Conservation (phyloP, 139 green algal genomes). For the Asterochloris erici region DNA sequence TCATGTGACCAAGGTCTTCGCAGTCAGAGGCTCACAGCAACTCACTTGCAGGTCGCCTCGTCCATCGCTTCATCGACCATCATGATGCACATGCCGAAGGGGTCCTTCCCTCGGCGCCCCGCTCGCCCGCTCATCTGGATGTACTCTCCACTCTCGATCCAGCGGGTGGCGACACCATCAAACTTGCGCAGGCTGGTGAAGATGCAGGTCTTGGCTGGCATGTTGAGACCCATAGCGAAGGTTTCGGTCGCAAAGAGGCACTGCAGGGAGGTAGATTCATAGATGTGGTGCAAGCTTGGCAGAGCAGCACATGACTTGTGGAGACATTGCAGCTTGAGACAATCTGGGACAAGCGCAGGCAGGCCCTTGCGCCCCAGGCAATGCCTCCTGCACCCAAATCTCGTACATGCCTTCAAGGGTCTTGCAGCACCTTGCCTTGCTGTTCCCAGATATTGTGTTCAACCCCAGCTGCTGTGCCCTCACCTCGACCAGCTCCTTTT, state of each 20-base stretch:
- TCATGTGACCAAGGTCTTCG: too few species aligned
- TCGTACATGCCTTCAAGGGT: too few species aligned
- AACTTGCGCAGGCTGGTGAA: constrained; percentile 91
- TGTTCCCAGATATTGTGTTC: too few species aligned
- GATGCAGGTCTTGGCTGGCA: constrained; percentile 92
- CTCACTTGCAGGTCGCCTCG: constrained; percentile 30
- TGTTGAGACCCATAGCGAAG: constrained; percentile 99
- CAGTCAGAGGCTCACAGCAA: background rate
- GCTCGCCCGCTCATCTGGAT: constrained; percentile 97
- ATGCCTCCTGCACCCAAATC: too few species aligned
- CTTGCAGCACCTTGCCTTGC: too few species aligned
- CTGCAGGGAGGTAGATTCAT: constrained; percentile 24
- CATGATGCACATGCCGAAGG: constrained; percentile 84
- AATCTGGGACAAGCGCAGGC: too few species aligned
- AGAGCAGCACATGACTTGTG: too few species aligned
- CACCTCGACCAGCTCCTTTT: too few species aligned
- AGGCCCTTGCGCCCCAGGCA: too few species aligned
- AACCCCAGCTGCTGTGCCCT: too few species aligned
- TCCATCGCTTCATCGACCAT: constrained; percentile 75
- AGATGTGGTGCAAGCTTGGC: background rate
- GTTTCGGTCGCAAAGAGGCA: constrained; percentile 90
- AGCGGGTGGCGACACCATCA: constrained; percentile 61
- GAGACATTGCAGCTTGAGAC: too few species aligned
- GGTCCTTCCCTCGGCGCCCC: constrained; percentile 89
- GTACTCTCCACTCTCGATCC: constrained; percentile 80